Conservation (phyloP, 1,139 yeast species). For the Nakaseomyces sp. region DNA sequence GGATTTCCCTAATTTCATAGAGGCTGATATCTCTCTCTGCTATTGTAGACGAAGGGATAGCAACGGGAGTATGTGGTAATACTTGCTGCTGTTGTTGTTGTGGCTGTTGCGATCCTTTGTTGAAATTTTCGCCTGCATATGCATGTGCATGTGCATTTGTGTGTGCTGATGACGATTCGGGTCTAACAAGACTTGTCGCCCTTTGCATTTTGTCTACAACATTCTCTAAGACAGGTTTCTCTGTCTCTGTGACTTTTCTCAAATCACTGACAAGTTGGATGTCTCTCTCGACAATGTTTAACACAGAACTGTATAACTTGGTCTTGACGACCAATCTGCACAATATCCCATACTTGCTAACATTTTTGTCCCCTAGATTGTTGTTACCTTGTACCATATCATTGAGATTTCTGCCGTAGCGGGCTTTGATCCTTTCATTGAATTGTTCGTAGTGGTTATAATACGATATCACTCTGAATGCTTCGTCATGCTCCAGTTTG, state of each 20-base stretch:
- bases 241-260: background rate
- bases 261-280: background rate
- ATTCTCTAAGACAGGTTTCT: background rate
- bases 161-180: too few species aligned
- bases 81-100: too few species aligned
- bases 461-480: constrained; percentile 17
- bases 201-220: background rate
- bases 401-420: constrained; percentile 10
- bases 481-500: constrained; percentile 12
- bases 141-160: too few species aligned
- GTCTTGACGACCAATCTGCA: constrained; percentile 21
- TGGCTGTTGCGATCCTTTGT: too few species aligned
- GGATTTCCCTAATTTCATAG: background rate
- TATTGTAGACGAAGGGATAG: too few species aligned
- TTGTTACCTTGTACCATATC: constrained; percentile 12
- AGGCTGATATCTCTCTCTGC: background rate
- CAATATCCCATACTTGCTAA: constrained; percentile 22
- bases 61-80: too few species aligned
- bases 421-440: constrained; percentile 9
- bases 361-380: constrained; percentile 12
- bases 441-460: constrained; percentile 13
- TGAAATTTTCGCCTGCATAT: too few species aligned
- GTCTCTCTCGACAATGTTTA: constrained; percentile 1
- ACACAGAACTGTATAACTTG: constrained; percentile 5
- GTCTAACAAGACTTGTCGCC: too few species aligned